Evolutionary conservation across 352 stramenopile genomes (phyloP).

Genomic region (Globisporangium abappressorium): DNA sequence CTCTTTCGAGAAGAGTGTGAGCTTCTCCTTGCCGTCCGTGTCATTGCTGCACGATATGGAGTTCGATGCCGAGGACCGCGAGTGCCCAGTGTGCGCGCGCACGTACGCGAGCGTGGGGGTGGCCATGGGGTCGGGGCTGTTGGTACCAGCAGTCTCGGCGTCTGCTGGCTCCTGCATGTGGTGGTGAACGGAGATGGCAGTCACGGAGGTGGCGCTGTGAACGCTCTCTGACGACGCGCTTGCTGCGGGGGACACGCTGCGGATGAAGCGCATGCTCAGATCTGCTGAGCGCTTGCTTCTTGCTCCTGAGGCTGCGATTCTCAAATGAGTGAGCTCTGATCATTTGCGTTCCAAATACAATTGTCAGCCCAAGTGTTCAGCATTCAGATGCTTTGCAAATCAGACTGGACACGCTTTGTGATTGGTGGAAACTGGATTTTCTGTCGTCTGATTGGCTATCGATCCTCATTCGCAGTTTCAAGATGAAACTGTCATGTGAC

Average conservation of each 20-base stretch:
- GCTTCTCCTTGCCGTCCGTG: slow-evolving; percentile 18
- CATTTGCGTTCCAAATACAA: neutral
- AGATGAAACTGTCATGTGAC: neutral
- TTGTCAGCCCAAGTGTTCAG: neutral
- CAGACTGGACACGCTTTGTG: neutral
- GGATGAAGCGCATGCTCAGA: neutral
- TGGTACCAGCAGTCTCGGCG: neutral
- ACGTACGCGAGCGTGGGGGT: slow-evolving; percentile 14
- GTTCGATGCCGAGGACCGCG: neutral
- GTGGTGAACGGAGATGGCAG: neutral
- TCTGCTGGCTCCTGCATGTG: slow-evolving; percentile 3
- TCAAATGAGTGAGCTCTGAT: neutral
- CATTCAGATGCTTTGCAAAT: neutral
- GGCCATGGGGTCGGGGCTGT: neutral
- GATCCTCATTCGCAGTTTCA: neutral
- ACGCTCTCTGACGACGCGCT: neutral
- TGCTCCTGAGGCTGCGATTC: neutral
- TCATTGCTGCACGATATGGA: slow-evolving; percentile 9
- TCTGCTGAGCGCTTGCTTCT: neutral
- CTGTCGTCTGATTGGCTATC: neutral
- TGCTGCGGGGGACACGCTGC: neutral
- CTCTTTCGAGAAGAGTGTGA: slow-evolving; percentile 2
- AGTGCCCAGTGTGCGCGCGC: neutral
- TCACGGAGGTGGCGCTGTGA: neutral
- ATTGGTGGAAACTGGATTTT: neutral